Evolutionary conservation across 2,329 filamentous ascomycete species (phyloP), one percentile per base, ranked within the genome.

Genomic region (Fusarium phyllophilum): DNA sequence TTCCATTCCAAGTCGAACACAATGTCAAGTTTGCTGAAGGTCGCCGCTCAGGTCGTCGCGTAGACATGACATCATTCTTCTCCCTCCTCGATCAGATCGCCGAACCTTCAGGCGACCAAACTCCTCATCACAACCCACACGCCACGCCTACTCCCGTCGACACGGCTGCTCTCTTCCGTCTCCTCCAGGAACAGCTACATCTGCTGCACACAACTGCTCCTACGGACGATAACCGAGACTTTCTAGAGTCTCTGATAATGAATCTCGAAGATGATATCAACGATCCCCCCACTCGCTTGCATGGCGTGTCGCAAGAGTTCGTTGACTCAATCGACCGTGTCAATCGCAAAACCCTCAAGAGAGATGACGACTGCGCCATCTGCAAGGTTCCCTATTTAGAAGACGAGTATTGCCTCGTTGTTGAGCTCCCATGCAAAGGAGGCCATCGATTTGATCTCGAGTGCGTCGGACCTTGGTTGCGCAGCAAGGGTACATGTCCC

Each of bases 401-500:
- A 75, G 90, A 92, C 77, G 82, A 84, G 75, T 91, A 89, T 78
- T 88, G 87, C 62, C 83, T 92, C 5, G 89, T 92, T 18, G 90
- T 92, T 34, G 86, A 90, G 83, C 84, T 92, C 77, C 90, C 90
- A 45, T 92, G 90, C 78, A 84, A 89, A 75, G 84, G 84, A 38
- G 83, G 80, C 45, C 90, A 92, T 79, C 82, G 82, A 56, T 92
- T 91, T 78, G 90, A 92, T 76, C 81, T 92, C n/a, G 90, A 92
- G 82, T 92, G 90, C 76, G 89, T 92, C 5, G 88, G 86, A 8
- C 90, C 90, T 12, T 92, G 90, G 90, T 79, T 92, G 79, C 83
- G 86, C 79, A 86, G 88, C 76, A 90, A 92, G 81, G 90, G 90
- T 42, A 91, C 85, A 38, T 92, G 90, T 79, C 90, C 90, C 44